A percentile compares a stretch with the other conserved stretches of the same genome.
These are phyloP conservation scores for Cyberlindnera xishuangbannaensis DNA, from an alignment of 805 yeast species.

Conservation along the genomic window DNA sequence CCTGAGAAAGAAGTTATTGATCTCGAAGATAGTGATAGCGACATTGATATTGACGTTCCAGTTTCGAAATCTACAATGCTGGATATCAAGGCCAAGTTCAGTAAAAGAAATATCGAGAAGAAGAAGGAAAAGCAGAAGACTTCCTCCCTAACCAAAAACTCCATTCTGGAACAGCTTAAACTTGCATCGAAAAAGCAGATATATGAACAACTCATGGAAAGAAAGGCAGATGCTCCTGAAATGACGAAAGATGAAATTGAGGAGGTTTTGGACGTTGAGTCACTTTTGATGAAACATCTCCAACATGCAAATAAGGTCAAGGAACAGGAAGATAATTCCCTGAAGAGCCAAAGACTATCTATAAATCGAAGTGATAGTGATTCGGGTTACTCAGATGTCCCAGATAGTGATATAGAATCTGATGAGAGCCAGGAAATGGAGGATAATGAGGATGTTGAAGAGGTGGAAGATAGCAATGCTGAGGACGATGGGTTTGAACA, in stretches of 20 bases:
- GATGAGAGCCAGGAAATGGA: no score
- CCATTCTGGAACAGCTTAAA: conserved; percentile 33
- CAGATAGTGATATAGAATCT: neutral
- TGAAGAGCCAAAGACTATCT: no score
- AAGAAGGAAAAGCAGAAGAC: conserved; percentile 10
- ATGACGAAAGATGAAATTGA: conserved; percentile 7
- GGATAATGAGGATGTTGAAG: no score
- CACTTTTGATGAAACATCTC: conserved; percentile 19
- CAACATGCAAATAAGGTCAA: conserved; percentile 19
- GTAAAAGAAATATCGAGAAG: conserved; percentile 21
- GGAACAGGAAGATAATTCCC: conserved; percentile 29
- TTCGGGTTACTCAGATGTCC: neutral
- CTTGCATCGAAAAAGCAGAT: conserved; percentile 43
- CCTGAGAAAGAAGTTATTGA: conserved; percentile 7
- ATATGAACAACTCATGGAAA: conserved; percentile 41
- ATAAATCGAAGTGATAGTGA: no score
- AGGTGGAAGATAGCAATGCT: no score
- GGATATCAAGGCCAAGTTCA: conserved; percentile 30
- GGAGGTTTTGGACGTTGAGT: conserved; percentile 19
- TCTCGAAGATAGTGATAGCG: conserved; percentile 22
- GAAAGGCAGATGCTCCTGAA: conserved; percentile 18
- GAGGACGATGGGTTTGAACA: no score
- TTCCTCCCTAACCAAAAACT: conserved; percentile 20
- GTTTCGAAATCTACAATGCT: conserved; percentile 30
- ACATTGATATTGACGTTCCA: conserved; percentile 9